phyloP scores from a whole-genome alignment of 2,329 filamentous ascomycete genomes.

The Hortaea werneckii region DNA sequence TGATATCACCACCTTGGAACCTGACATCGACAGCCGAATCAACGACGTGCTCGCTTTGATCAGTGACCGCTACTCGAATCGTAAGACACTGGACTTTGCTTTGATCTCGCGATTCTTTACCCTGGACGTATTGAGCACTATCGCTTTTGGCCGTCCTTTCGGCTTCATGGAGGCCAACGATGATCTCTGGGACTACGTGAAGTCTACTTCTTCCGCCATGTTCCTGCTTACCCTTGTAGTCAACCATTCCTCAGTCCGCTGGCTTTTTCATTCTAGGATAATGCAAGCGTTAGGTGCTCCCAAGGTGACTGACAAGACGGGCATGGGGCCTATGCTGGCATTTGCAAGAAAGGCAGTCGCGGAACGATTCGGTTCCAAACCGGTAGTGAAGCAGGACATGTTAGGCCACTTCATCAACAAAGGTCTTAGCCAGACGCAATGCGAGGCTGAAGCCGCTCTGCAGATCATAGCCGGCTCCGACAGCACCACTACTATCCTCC shows the following conservation, averaged over 20 bases:
- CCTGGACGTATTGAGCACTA: slow-evolving; percentile 45
- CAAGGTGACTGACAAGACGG: slow-evolving; percentile 18
- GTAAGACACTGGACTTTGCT: slow-evolving; percentile 37
- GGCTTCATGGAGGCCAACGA: slow-evolving; percentile 41
- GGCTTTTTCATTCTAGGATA: slow-evolving; percentile 12
- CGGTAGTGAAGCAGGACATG: slow-evolving; percentile 36
- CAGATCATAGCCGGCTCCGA: slow-evolving; percentile 45
- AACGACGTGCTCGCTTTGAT: slow-evolving; percentile 40
- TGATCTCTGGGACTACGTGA: slow-evolving; percentile 29
- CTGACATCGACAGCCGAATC: slow-evolving; percentile 40
- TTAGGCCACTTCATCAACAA: slow-evolving; percentile 39
- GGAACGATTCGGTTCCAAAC: slow-evolving; percentile 15
- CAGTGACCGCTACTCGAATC: slow-evolving; percentile 33
- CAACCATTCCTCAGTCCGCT: slow-evolving; percentile 16
- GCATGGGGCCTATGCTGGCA: slow-evolving; percentile 16
- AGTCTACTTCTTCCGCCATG: slow-evolving; percentile 13
- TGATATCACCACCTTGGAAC: slow-evolving; percentile 43
- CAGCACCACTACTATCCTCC: slow-evolving; percentile 44
- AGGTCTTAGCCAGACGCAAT: slow-evolving; percentile 28
- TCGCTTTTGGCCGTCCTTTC: slow-evolving; percentile 44
- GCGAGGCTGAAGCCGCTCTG: slow-evolving; percentile 30
- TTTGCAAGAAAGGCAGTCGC: slow-evolving; percentile 18
- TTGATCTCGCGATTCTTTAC: slow-evolving; percentile 44
- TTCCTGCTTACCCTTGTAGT: slow-evolving; percentile 14
- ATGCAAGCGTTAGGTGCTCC: slow-evolving; percentile 16